Evolutionary conservation across 441 rosid genomes (phyloP), one percentile per base, ranked within the genome.

Genomic region (Raphanus hybrid): DNA sequence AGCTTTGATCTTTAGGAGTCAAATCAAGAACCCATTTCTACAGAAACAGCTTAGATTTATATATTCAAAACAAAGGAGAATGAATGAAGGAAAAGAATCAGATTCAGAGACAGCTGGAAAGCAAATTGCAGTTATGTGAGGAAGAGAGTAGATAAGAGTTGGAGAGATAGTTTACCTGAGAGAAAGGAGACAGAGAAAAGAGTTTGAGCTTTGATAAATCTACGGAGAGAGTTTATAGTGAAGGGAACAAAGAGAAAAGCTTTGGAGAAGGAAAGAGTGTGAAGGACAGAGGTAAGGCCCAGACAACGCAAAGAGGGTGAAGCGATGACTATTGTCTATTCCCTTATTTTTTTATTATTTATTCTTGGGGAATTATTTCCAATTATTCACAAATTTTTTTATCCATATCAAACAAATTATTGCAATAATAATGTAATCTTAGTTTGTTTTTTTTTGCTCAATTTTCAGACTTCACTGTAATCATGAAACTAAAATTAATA

Each of bases 221-320:
- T 50, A 20, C 23, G 20, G 62, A 60, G 55, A 70, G 66, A 70
- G 69, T 73, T 71, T 78, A 68, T 54, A 67, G 70, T 78, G 1
- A 29, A 54, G 5, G 57, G 34, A 9, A 10, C 18, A 48, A 35
- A 26, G 75, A 63, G 55, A 63, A 3, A 27, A 32, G 4, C 74
- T 73, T 68, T 52, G 75, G 63, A 74, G 43, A 62, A 67, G 63
- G 73, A 74, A 74, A 74, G 78, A 79, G 78, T 79, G 82, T 74
- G 62, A 57, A 62, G 54, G 78, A 74, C 78, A 79, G 63, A 69
- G 43, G 71, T 32, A 79, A 79, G 78, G 75, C 67, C 78, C 78
- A 78, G 78, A 78, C 78, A 74, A 78, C 75, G 67, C 78, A 68
- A 74, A 78, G 75, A 69, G 29, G 75, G 62, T 78, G 74, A 78